phyloP scores from a whole-genome alignment of 768 basidiomycete species.

The Suillus weaverae region DNA sequence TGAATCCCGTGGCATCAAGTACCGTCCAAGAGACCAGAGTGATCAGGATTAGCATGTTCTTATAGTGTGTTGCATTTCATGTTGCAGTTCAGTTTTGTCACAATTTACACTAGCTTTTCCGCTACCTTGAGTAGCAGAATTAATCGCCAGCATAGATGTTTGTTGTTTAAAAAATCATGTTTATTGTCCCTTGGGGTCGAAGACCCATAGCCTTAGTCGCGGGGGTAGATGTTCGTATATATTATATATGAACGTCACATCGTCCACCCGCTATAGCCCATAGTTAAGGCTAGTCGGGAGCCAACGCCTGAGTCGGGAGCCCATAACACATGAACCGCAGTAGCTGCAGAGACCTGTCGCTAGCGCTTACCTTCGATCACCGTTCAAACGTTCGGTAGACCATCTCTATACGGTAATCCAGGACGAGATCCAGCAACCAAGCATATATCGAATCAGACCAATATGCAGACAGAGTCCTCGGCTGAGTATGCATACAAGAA shows the following conservation, averaged over 20 bases:
- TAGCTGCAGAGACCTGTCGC: neutral
- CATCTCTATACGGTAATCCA: neutral
- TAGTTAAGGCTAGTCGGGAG: neutral
- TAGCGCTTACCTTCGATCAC: neutral
- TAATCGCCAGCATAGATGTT: neutral
- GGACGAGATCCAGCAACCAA: neutral
- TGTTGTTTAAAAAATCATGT: no score
- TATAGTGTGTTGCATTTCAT: neutral
- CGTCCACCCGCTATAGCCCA: neutral
- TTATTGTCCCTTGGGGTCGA: no score
- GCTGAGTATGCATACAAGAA: neutral
- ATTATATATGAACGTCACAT: neutral
- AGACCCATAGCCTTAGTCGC: no score
- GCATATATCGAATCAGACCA: neutral
- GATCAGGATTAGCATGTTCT: conserved; percentile 55
- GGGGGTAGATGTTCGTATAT: no score
- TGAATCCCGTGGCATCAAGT: conserved; percentile 74
- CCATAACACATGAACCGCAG: neutral
- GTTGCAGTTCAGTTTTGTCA: neutral
- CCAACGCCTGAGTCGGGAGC: neutral
- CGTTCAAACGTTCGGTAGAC: neutral
- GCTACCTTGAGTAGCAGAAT: neutral
- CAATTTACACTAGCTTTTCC: neutral
- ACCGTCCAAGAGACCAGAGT: conserved; percentile 81
- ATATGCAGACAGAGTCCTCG: neutral